A percentile compares a stretch with the other conserved stretches of the same genome.
Conservation (phyloP, 2,329 filamentous ascomycete species). For the Metarhizium album region DNA sequence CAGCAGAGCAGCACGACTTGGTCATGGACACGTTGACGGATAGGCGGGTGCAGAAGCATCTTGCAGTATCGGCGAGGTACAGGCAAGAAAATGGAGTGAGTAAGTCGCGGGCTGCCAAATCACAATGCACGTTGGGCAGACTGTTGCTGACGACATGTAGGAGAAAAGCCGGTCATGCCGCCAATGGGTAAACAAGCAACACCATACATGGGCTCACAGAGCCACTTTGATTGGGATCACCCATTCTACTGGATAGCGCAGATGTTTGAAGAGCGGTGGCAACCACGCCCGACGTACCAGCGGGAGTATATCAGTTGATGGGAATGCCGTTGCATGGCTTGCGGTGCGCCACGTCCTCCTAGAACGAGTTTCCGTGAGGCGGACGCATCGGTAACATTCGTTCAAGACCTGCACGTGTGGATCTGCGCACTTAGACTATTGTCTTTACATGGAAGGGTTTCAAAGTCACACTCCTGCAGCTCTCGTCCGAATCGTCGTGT, state of each 20-base stretch:
- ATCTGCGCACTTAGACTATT: background rate
- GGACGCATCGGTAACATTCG: background rate
- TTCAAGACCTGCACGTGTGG: background rate
- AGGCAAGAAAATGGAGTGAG: constrained; percentile 14
- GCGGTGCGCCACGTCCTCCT: background rate
- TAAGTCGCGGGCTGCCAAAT: constrained; percentile 6
- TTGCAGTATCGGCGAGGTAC: constrained; percentile 15
- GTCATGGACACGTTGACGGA: constrained; percentile 19
- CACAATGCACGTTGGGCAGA: background rate
- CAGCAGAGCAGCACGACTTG: constrained; percentile 21
- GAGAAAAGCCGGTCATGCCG: background rate
- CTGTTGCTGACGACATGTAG: background rate
- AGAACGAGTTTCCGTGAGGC: background rate
- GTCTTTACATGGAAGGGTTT: background rate
- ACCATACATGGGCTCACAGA: constrained; percentile 16
- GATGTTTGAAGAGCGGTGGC: constrained; percentile 33
- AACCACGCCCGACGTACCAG: constrained; percentile 20
- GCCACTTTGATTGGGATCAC: constrained; percentile 25
- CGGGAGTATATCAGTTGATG: constrained; percentile 9
- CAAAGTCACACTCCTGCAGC: background rate
- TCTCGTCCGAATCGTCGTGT: background rate
- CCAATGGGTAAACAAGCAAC: background rate
- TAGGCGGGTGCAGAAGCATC: constrained; percentile 13
- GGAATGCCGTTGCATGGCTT: background rate
- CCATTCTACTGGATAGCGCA: constrained; percentile 34